These are phyloP conservation scores for Dactylonectria macrodidyma DNA, from an alignment of 2,329 filamentous ascomycete species.

Conservation along the genomic window DNA sequence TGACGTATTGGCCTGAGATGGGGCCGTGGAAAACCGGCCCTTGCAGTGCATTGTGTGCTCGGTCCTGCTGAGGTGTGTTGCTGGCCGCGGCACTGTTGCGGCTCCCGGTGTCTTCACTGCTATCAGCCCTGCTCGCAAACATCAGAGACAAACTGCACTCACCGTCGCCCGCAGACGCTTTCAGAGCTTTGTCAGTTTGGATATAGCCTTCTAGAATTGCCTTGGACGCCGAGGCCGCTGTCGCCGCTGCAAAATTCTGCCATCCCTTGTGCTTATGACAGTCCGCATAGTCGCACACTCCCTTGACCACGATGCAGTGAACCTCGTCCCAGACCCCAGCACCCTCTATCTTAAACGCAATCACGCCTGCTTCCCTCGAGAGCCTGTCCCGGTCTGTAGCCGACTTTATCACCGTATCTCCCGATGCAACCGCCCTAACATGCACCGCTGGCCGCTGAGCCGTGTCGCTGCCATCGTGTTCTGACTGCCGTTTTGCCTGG, in stretches of 20 bases:
- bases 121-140: neutral
- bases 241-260: neutral
- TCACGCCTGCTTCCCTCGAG: neutral
- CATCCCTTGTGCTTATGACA: too few species aligned
- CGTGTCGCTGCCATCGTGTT: conserved; percentile 41
- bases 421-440: conserved; percentile 47
- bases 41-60: neutral
- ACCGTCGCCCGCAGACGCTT: neutral
- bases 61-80: neutral
- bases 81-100: neutral
- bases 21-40: neutral
- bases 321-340: conserved; percentile 20
- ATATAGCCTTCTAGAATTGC: conserved; percentile 7
- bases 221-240: conserved; percentile 16
- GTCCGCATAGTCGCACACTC: too few species aligned
- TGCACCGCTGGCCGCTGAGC: conserved; percentile 46
- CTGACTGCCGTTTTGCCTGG: neutral
- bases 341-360: conserved; percentile 32
- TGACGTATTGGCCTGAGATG: conserved; percentile 2
- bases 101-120: neutral
- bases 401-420: conserved; percentile 56
- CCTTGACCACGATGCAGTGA: too few species aligned
- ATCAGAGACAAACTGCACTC: neutral
- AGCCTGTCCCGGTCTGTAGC: conserved; percentile 11
- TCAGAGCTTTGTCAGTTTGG: conserved; percentile 1